These are phyloP conservation scores for Copromyces sp. DNA, from an alignment of 495 filamentous ascomycete genomes.

Conservation along the genomic window DNA sequence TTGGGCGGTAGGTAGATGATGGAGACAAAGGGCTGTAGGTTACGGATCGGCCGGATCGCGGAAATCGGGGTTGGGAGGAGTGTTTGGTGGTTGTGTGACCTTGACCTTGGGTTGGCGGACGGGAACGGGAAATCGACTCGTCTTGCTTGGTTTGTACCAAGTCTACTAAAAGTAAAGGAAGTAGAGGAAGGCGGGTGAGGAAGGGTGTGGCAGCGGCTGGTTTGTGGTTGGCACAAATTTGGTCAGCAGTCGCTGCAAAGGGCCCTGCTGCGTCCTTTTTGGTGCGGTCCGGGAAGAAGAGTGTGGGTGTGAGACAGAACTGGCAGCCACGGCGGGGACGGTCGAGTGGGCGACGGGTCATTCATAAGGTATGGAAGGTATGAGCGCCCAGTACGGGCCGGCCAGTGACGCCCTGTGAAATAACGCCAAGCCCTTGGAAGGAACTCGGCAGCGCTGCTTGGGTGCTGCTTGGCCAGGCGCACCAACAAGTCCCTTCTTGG, in stretches of 20 bases:
- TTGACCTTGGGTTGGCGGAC: neutral
- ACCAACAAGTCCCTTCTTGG: neutral
- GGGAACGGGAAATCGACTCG: neutral
- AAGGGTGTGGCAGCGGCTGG: neutral
- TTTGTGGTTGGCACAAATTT: neutral
- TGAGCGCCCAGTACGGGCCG: neutral
- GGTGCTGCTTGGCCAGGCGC: neutral
- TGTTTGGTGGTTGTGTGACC: neutral
- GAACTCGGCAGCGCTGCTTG: neutral
- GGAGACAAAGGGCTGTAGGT: neutral
- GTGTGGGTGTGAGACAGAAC: neutral
- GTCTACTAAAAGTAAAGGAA: neutral
- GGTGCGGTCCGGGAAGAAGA: neutral
- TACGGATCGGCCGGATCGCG: neutral
- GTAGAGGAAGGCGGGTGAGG: neutral
- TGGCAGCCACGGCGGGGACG: neutral
- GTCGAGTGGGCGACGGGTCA: neutral
- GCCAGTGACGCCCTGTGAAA: neutral
- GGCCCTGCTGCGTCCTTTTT: neutral
- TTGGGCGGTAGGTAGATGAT: neutral
- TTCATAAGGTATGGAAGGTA: neutral
- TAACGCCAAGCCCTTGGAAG: conserved; percentile 1
- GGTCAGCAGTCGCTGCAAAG: neutral
- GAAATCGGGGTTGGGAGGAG: neutral
- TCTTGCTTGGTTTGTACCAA: neutral